phyloP scores from a whole-genome alignment of 2,329 filamentous ascomycete genomes.

The Exophiala aquamarina region DNA sequence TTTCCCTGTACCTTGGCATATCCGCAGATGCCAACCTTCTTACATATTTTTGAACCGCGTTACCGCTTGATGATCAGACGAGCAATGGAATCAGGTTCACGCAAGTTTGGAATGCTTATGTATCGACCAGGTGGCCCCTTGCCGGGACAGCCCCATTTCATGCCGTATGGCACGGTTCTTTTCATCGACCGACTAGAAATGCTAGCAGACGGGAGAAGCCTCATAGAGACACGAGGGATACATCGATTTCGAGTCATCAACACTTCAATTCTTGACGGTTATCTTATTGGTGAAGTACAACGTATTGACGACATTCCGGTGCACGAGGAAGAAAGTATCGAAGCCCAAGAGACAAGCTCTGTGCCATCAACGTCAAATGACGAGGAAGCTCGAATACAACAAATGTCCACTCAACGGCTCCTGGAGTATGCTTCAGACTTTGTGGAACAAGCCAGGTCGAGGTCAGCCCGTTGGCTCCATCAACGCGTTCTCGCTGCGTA shows the following conservation, averaged over 20 bases:
- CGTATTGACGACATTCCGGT: conserved; percentile 79
- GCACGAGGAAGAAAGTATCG: conserved; percentile 74
- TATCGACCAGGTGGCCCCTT: conserved; percentile 60
- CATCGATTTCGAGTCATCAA: conserved; percentile 73
- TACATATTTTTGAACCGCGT: conserved; percentile 90
- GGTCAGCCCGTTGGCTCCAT: conserved; percentile 73
- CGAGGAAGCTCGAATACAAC: conserved; percentile 42
- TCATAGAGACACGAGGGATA: conserved; percentile 74
- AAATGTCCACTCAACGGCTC: conserved; percentile 69
- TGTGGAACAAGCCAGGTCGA: conserved; percentile 65
- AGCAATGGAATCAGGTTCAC: conserved; percentile 66
- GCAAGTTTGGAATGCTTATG: conserved; percentile 83
- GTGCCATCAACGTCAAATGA: conserved; percentile 35
- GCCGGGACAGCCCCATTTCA: conserved; percentile 59
- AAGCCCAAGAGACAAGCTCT: conserved; percentile 63
- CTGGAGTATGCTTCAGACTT: conserved; percentile 67
- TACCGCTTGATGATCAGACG: conserved; percentile 88
- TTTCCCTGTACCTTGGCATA: conserved; percentile 83
- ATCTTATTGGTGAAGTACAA: conserved; percentile 73
- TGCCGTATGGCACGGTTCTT: conserved; percentile 75
- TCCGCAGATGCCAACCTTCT: conserved; percentile 78
- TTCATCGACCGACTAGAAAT: conserved; percentile 72
- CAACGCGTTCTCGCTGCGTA: conserved; percentile 71
- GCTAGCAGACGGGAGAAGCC: conserved; percentile 75
- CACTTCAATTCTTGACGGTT: conserved; percentile 70